Conservation (phyloP, 2,329 filamentous ascomycete species). For the Cryphonectria nitschkei region DNA sequence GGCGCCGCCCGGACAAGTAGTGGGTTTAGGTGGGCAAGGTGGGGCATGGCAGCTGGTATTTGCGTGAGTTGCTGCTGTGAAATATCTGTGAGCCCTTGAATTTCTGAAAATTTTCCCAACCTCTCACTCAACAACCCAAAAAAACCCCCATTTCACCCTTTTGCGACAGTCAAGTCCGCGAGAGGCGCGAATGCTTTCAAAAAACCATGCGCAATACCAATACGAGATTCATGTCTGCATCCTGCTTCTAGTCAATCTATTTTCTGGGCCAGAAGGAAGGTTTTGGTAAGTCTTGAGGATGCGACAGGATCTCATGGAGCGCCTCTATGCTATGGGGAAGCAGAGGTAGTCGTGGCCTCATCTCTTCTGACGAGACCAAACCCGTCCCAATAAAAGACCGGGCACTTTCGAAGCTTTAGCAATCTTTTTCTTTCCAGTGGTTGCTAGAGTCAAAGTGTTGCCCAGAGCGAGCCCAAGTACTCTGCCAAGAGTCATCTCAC, state of each 20-base stretch:
- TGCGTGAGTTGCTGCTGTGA: background rate
- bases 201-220: background rate
- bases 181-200: background rate
- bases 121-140: background rate
- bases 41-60: background rate
- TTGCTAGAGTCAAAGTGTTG: constrained; percentile 86
- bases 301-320: background rate
- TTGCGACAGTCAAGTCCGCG: background rate
- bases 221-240: background rate
- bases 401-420: constrained; percentile 95
- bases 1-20: background rate
- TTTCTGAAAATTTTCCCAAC: constrained; percentile 1
- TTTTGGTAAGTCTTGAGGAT: background rate
- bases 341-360: background rate
- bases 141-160: background rate
- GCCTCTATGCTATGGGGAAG: background rate
- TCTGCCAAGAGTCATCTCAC: constrained; percentile 88
- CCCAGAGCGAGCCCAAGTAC: constrained; percentile 78
- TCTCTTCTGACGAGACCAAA: background rate
- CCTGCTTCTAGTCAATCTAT: background rate
- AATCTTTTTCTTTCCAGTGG: constrained; percentile 60
- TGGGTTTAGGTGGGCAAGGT: background rate
- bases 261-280: background rate
- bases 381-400: constrained; percentile 14
- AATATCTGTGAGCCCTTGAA: constrained; percentile 4